A percentile compares a stretch with the other conserved stretches of the same genome.
Conservation (phyloP, 257 asterid genomes). For the Lantana camara region DNA sequence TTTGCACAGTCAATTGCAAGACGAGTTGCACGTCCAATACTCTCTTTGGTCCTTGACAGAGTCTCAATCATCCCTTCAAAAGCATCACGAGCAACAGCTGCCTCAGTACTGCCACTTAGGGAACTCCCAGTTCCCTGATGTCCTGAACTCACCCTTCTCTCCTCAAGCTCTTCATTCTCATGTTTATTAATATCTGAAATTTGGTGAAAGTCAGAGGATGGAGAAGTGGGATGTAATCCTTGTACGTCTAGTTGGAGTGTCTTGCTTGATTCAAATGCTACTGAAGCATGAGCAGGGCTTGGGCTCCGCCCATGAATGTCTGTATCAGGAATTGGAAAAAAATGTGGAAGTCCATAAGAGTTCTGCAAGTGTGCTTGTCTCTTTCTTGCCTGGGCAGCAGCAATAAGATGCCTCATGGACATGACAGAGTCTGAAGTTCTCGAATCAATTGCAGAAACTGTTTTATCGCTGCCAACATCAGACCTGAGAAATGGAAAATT, state of each 20-base stretch:
- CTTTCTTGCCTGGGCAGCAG: constrained; percentile 87
- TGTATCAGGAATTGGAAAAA: constrained; percentile 37
- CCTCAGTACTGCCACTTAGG: constrained; percentile 86
- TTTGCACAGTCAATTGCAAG: constrained; percentile 95
- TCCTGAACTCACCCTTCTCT: constrained; percentile 70
- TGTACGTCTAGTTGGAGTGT: constrained; percentile 42
- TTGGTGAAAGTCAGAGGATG: constrained; percentile 49
- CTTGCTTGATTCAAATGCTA: constrained; percentile 48
- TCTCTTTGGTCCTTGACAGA: constrained; percentile 89
- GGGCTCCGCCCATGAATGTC: constrained; percentile 51
- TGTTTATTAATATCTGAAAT: constrained; percentile 46
- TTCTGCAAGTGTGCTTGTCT: constrained; percentile 63
- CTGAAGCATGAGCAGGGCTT: constrained; percentile 46
- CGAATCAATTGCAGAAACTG: constrained; percentile 39
- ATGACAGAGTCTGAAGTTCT: constrained; percentile 51
- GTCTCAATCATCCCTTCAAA: constrained; percentile 97
- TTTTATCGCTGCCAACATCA: constrained; percentile 44
- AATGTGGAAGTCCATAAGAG: constrained; percentile 41
- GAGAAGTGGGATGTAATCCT: constrained; percentile 51
- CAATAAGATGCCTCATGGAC: constrained; percentile 79
- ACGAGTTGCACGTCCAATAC: constrained; percentile 92
- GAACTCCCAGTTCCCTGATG: constrained; percentile 61
- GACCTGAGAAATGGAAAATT: constrained; percentile 46
- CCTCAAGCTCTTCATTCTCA: constrained; percentile 62
- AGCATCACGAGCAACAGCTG: constrained; percentile 94